These are phyloP conservation scores for Gossypium anomalum DNA, from an alignment of 345 rosid genomes.

Conservation along the genomic window DNA sequence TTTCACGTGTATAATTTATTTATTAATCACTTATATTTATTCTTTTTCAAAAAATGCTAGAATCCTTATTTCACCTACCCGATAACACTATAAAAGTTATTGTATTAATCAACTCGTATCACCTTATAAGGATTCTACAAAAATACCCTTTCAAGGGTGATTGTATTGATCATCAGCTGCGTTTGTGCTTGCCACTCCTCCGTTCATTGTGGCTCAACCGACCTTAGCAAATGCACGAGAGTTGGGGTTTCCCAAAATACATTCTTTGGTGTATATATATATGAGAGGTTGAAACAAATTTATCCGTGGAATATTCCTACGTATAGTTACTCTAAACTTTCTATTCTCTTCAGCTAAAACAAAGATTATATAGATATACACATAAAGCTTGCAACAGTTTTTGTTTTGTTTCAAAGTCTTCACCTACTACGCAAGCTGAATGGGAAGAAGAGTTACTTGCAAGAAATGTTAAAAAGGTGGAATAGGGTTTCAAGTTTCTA, in stretches of 20 bases:
- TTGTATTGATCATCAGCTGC: neutral
- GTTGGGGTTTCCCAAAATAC: constrained; percentile 20
- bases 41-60: too few species aligned
- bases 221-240: constrained; percentile 19
- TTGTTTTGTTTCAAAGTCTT: constrained; percentile 17
- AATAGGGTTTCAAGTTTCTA: constrained; percentile 13
- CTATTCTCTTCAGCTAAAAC: neutral
- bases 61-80: too few species aligned
- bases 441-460: constrained; percentile 23
- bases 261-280: neutral
- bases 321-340: neutral
- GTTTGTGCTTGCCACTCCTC: constrained; percentile 5
- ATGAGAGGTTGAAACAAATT: neutral
- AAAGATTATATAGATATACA: neutral
- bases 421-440: constrained; percentile 25
- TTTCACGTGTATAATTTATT: too few species aligned
- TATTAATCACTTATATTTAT: too few species aligned
- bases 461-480: constrained; percentile 19
- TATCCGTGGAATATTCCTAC: neutral
- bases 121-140: too few species aligned
- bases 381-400: neutral
- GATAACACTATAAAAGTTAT: too few species aligned
- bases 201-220: constrained; percentile 27
- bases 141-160: too few species aligned
- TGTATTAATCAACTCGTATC: too few species aligned